These are phyloP conservation scores for Heterobasidion annosum DNA, from an alignment of 1,284 basidiomycete genomes.

Conservation along the genomic window DNA sequence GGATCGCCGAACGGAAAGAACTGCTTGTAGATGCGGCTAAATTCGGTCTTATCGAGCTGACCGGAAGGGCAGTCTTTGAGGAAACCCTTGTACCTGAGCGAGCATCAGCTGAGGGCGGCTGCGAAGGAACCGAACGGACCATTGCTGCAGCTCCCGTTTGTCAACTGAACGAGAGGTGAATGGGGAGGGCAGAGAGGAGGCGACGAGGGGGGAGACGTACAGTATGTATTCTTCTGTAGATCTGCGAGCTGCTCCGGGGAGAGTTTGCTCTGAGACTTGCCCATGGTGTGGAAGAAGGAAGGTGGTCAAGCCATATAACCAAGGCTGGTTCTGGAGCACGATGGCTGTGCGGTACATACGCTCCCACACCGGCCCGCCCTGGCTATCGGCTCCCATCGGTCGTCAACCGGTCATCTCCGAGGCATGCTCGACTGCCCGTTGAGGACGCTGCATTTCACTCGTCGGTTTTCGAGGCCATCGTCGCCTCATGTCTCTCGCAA, in stretches of 20 bases:
- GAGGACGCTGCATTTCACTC: background rate
- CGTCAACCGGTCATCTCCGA: background rate
- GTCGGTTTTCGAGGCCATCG: background rate
- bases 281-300: constrained; percentile 44
- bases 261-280: constrained; percentile 96
- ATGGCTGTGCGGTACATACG: background rate
- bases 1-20: constrained; percentile 99
- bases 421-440: background rate
- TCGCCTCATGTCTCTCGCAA: background rate
- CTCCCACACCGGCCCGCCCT: background rate
- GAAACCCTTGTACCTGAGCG: constrained; percentile 92
- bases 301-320: background rate
- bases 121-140: constrained; percentile 37
- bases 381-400: background rate
- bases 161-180: constrained; percentile 61
- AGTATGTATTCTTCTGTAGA: constrained; percentile 98
- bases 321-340: background rate
- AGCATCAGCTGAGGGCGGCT: constrained; percentile 6
- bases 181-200: constrained; percentile 12
- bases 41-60: constrained; percentile 93
- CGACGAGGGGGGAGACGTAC: constrained; percentile 39
- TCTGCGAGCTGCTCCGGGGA: constrained; percentile 92
- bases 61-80: constrained; percentile 98
- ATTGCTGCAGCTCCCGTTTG: constrained; percentile 99
- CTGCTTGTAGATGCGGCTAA: constrained; percentile 98